These are phyloP conservation scores for Penicillium flavigenum DNA, from an alignment of 495 filamentous ascomycete species.

Conservation along the genomic window DNA sequence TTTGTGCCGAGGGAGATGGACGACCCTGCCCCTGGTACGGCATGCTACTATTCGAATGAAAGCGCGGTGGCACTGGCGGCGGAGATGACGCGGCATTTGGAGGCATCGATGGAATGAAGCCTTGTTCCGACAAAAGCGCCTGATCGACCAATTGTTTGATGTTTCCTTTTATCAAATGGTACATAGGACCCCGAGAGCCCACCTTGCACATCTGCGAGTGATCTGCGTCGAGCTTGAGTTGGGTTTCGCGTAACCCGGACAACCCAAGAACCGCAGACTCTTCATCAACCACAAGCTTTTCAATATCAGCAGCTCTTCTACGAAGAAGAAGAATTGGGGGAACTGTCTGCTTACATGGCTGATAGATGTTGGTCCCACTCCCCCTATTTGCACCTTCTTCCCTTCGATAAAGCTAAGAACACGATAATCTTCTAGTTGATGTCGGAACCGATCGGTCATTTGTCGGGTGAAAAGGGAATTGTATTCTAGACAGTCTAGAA, in stretches of 20 bases:
- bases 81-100: slow-evolving; percentile 9
- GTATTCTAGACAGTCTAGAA: slow-evolving; percentile 38
- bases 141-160: slow-evolving; percentile 42
- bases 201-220: slow-evolving; percentile 46
- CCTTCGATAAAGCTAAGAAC: slow-evolving; percentile 47
- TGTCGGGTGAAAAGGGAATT: slow-evolving; percentile 44
- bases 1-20: slow-evolving; percentile 12
- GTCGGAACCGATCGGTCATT: slow-evolving; percentile 39
- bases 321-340: too few species aligned
- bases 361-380: slow-evolving; percentile 32
- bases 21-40: slow-evolving; percentile 29
- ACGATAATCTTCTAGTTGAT: slow-evolving; percentile 41
- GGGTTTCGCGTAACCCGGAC: slow-evolving; percentile 39
- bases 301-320: slow-evolving; percentile 14
- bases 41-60: slow-evolving; percentile 35
- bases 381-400: slow-evolving; percentile 38
- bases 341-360: slow-evolving; percentile 29
- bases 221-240: slow-evolving; percentile 42
- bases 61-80: slow-evolving; percentile 36
- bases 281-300: slow-evolving; percentile 41
- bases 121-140: slow-evolving; percentile 34
- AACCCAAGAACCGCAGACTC: slow-evolving; percentile 41
- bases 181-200: slow-evolving; percentile 34
- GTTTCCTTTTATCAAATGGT: slow-evolving; percentile 41
- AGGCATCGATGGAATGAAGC: slow-evolving; percentile 32